phyloP scores from a whole-genome alignment of 2,329 filamentous ascomycete species.

The Claviceps sp. region DNA sequence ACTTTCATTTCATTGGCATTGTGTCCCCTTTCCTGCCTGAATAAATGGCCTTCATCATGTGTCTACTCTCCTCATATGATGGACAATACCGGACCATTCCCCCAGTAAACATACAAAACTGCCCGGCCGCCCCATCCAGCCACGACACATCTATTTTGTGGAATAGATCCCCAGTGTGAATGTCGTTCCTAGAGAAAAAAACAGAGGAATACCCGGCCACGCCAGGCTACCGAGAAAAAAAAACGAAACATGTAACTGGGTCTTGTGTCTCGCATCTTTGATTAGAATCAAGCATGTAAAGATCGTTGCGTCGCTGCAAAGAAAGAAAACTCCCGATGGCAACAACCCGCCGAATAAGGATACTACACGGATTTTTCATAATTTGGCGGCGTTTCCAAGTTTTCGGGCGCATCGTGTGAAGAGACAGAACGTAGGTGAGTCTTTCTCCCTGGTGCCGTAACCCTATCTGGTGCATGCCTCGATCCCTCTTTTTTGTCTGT shows the following conservation, averaged over 20 bases:
- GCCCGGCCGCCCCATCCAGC: background rate
- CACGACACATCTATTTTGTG: too few relatives aligned
- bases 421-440: background rate
- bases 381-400: background rate
- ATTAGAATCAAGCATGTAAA: background rate
- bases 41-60: background rate
- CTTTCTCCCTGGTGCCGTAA: background rate
- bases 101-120: background rate
- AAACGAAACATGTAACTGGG: too few relatives aligned
- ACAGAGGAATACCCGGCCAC: background rate
- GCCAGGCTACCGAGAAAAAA: too few relatives aligned
- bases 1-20: background rate
- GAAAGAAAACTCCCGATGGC: background rate
- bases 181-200: too few relatives aligned
- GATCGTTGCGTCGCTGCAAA: background rate
- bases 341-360: background rate
- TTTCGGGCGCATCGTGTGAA: background rate
- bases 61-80: background rate
- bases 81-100: background rate
- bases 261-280: too few relatives aligned
- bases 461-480: background rate
- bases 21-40: background rate
- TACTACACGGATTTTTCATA: background rate
- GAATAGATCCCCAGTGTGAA: too few relatives aligned
- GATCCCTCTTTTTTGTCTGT: background rate